Base-by-base conservation (phyloP, 345 rosid genomes). In the Aquilaria sinensis region DNA sequence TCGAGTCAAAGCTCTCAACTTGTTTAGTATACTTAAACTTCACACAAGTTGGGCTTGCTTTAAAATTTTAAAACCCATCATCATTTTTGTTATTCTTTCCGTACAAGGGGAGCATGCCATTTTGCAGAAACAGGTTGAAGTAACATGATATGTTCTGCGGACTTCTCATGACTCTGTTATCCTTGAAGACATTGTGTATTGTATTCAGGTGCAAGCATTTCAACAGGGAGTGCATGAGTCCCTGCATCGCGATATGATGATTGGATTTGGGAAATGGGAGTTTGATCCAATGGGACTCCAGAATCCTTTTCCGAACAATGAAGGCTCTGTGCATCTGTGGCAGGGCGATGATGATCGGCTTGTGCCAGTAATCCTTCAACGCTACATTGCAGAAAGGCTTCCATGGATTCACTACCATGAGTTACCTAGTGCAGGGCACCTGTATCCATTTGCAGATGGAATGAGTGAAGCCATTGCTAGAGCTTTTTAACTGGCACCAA, bases 251-350 rank as follows among this genome's bases (percentile, higher is more conserved):
- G 96, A 91, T 71, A 53, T 88, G 79, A 86, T 56, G 51, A 59
- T 86, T 2, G 85, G 78, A 49, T 91, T 86, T 59, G 92, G 94
- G 57, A 75, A 57, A 30, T 91, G 96, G 97, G 97, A 86, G 56
- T 88, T 86, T 12, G 82, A 78, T 66, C 96, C 96, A 0, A 72
- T 81, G 73, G 88, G 78, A 15, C 75, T 88, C 2, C 51, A 80
- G 62, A 74, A 77, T 73, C 96, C 87, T 47, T 83, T 88, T 58
- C 83, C 80, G 0, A 57, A 71, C 63, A 81, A 74, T 2, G 88
- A 75, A 62, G 86, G 76, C 23, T 74, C 78, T 2, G 85, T 86
- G 47, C 79, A 88, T 47, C n/a, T 88, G 4, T 91, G 97, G 96
- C 72, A 81, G n/a, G 97, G 97, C 1, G 83, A 80, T 47, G 94